These are phyloP conservation scores for Verticillium alfalfae DNA, from an alignment of 2,329 filamentous ascomycete species.

Conservation along the genomic window DNA sequence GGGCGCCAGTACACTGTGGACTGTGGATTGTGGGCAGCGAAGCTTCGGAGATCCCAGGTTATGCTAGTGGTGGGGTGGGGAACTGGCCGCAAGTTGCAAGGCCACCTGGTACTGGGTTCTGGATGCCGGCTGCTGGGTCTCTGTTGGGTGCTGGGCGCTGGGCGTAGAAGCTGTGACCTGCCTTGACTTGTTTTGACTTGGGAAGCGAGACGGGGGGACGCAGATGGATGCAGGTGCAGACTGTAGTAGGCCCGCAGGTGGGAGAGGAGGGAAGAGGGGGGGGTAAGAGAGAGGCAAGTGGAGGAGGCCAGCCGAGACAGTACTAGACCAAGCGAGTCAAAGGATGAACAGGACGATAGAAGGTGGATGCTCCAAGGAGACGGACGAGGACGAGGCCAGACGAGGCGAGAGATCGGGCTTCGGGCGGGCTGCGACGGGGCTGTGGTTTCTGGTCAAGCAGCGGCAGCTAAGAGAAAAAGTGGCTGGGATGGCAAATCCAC, in stretches of 20 bases:
- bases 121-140: conserved; percentile 3
- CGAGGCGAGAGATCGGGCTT: not conserved
- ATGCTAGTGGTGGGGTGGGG: conserved; percentile 14
- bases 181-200: not conserved
- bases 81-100: conserved; percentile 5
- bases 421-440: not conserved
- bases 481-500: not conserved
- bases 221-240: not conserved
- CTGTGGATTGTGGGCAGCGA: conserved; percentile 6
- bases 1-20: not conserved
- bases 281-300: not conserved
- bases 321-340: not conserved
- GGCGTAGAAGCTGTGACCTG: conserved; percentile 3
- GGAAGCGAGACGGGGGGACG: not conserved
- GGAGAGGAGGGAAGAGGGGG: not conserved
- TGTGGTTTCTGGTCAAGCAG: not conserved
- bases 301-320: not conserved
- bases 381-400: not conserved
- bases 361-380: not conserved
- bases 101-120: conserved; percentile 8
- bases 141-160: not conserved
- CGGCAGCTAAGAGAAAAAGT: conserved; percentile 1
- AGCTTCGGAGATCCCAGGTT: conserved; percentile 13
- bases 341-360: not conserved
- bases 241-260: not conserved